Conservation (phyloP, 202 grass and related monocot species). For the Eragrostis tef region DNA sequence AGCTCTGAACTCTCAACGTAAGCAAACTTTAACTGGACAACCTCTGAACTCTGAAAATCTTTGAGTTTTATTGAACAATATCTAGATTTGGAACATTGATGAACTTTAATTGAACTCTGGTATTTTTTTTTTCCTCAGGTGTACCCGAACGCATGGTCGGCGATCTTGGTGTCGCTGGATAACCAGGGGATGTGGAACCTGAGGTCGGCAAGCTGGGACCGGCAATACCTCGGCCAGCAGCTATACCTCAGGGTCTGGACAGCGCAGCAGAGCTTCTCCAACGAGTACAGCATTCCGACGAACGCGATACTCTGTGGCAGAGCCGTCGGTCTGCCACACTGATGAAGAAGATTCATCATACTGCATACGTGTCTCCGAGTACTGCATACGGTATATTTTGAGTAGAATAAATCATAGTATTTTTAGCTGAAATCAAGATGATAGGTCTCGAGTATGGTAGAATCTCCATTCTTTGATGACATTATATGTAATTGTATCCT, state of each 20-base stretch:
- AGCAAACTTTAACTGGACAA: too few relatives aligned
- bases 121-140: slow-evolving; percentile 54
- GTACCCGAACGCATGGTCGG: slow-evolving; percentile 89
- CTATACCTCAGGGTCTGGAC: slow-evolving; percentile 95
- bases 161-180: slow-evolving; percentile 89
- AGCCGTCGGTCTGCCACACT: slow-evolving; percentile 56
- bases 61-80: too few relatives aligned
- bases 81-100: background rate
- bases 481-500: background rate
- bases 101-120: slow-evolving; percentile 33
- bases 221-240: slow-evolving; percentile 92
- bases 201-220: slow-evolving; percentile 80
- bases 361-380: background rate
- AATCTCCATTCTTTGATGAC: slow-evolving; percentile 33
- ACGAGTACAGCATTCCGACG: slow-evolving; percentile 77
- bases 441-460: slow-evolving; percentile 20
- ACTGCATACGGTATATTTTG: background rate
- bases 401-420: slow-evolving; percentile 36
- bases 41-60: too few relatives aligned
- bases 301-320: slow-evolving; percentile 78
- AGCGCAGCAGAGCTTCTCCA: slow-evolving; percentile 68
- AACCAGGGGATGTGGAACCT: slow-evolving; percentile 99
- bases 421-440: slow-evolving; percentile 47
- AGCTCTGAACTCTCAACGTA: too few relatives aligned
- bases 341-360: slow-evolving; percentile 30